Evolutionary conservation across 768 basidiomycete genomes (phyloP).

Genomic region (Lentinula sp.): DNA sequence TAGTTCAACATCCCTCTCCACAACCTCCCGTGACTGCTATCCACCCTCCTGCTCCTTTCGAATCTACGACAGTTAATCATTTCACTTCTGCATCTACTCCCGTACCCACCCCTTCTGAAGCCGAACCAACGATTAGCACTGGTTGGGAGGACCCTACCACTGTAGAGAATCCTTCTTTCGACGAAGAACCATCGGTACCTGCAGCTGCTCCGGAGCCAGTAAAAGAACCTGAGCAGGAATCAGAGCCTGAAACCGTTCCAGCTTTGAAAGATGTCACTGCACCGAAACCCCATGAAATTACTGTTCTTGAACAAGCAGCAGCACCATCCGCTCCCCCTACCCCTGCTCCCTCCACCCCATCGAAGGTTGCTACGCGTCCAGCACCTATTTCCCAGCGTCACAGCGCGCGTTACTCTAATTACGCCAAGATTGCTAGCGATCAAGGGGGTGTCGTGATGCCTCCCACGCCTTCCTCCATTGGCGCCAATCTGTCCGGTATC

Average conservation of each 20-base stretch:
- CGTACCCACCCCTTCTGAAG: slow-evolving; percentile 22
- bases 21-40: slow-evolving; percentile 12
- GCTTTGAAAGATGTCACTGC: background rate
- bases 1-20: slow-evolving; percentile 1
- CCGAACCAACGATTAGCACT: slow-evolving; percentile 26
- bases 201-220: slow-evolving; percentile 22
- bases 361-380: slow-evolving; percentile 50
- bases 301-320: background rate
- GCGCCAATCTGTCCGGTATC: slow-evolving; percentile 18
- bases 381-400: slow-evolving; percentile 47
- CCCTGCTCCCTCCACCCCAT: slow-evolving; percentile 34
- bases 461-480: slow-evolving; percentile 41
- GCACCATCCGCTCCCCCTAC: slow-evolving; percentile 24
- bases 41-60: slow-evolving; percentile 19
- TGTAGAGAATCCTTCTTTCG: slow-evolving; percentile 61
- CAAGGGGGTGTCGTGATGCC: slow-evolving; percentile 69
- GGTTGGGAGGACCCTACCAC: slow-evolving; percentile 77
- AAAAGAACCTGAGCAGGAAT: slow-evolving; percentile 25
- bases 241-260: slow-evolving; percentile 10
- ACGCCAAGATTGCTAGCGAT: slow-evolving; percentile 64
- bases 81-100: slow-evolving; percentile 22
- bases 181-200: slow-evolving; percentile 50
- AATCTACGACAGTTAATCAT: slow-evolving; percentile 26
- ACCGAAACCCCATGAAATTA: background rate
- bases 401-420: slow-evolving; percentile 37